These are phyloP conservation scores for Penicillium flavigenum DNA, from an alignment of 495 filamentous ascomycete genomes.

Conservation along the genomic window DNA sequence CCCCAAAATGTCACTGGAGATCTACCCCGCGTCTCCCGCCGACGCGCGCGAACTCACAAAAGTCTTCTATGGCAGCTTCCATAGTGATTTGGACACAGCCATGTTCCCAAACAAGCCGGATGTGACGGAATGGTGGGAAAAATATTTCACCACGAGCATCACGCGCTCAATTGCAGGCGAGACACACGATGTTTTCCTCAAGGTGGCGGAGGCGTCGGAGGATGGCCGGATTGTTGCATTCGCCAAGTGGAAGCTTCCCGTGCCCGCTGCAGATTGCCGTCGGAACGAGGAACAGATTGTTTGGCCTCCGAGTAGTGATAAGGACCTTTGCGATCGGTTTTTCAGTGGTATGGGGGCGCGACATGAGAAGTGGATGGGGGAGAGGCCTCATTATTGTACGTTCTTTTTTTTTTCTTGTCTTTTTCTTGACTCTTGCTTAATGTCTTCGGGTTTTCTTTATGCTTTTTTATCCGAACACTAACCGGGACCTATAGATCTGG, in stretches of 20 bases:
- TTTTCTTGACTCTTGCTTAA: neutral
- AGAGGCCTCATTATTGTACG: conserved; percentile 32
- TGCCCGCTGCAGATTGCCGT: conserved; percentile 12
- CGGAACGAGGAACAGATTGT: conserved; percentile 8
- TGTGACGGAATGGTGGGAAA: conserved; percentile 22
- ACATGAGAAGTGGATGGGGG: conserved; percentile 25
- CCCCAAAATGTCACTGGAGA: conserved; percentile 21
- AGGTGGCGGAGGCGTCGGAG: conserved; percentile 16
- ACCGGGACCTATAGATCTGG: conserved; percentile 27
- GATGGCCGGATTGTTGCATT: conserved; percentile 20
- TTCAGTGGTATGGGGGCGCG: conserved; percentile 24
- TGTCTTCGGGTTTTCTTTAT: neutral
- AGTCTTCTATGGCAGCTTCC: conserved; percentile 29
- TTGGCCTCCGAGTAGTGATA: conserved; percentile 23
- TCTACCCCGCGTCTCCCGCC: conserved; percentile 11
- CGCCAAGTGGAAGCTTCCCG: conserved; percentile 28
- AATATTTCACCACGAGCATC: conserved; percentile 4
- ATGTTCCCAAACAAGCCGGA: conserved; percentile 32
- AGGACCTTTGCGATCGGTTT: conserved; percentile 26
- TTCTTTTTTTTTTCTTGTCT: conserved; percentile 9
- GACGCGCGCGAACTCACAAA: conserved; percentile 22
- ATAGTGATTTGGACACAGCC: conserved; percentile 17
- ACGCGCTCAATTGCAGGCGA: neutral
- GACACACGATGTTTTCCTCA: conserved; percentile 18
- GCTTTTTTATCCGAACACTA: neutral